Evolutionary conservation across 495 filamentous ascomycete genomes (phyloP), one percentile per base, ranked within the genome.

Genomic region (Penicillium macrosclerotiorum): DNA sequence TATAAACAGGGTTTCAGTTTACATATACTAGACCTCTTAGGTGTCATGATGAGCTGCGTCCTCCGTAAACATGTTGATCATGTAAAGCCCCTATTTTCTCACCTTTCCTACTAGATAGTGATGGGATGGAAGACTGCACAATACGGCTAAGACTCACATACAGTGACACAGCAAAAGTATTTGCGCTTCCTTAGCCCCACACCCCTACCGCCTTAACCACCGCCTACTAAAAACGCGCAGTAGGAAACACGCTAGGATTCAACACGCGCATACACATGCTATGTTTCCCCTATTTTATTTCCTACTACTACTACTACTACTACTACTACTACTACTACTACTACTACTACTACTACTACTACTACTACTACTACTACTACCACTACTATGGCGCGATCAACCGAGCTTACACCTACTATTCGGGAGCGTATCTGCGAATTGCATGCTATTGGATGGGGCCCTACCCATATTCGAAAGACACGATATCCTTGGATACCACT

Each of bases 401-500:
- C 27, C 23, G 34, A 54, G 29, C 51, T 54, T 32, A 45, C 38
- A 24, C 46, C 49, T 24, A 33, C 44, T 39, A 30, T 52, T 2
- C 35, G 42, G 9, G 42, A 40, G 24, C 29, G 42, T 32, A 52
- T 52, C 11, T 47, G 23, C 26, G 42, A 52, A 23, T 31, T 46
- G 8, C 37, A 46, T 27, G 23, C 38, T 24, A 45, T 49, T 37
- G 37, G 45, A 7, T 53, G 38, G 43, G 44, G 37, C 4, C 44
- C 48, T 48, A 53, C 48, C 8, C 26, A 35, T 1, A 54, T 54
- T 36, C 37, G 49, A 39, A 23, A 38, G 7, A n/a, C n/a, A n/a
- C 45, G 46, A 6, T 49, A 49, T 32, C 51, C 45, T 3, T 33
- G 17, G 7, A 45, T 49, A 9, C 11, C 45, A 5, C 12, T 51